Evolutionary conservation across 441 rosid genomes (phyloP), one percentile per base, ranked within the genome.

Genomic region (Gossypium trilobum): DNA sequence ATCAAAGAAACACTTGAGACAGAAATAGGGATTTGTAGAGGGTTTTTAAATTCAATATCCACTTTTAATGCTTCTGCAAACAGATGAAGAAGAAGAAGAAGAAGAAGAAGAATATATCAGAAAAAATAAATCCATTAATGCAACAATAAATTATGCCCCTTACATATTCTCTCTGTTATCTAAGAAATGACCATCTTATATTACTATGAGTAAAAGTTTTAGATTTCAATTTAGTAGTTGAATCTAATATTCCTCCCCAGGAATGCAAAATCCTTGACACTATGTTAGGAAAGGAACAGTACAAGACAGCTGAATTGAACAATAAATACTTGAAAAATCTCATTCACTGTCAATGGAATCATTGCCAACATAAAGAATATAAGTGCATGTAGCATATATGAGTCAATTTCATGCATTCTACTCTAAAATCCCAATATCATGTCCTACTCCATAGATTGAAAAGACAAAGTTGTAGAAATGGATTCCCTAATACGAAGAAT

Each of bases 61-160:
- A 95, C 87, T 83, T 81, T 85, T 80, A 93, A 84, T 19, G 94
- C 81, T 84, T 95, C 98, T 95, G 95, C 82, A 61, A 33, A 76
- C 29, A 23, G 17, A 58, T 10, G 20, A 14, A 76, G 60, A 68
- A 72, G 20, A 76, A 31, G 33, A 31, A 31, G 39, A 33, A 62
- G 20, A 14, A 76, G 20, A 76, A 33, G 39, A 33, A 36, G 42
- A 36, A 62, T 23, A 25, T 17, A 54, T 48, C 3, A 58, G 52
- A 46, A 5, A 33, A 33, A 33, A 54, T 8, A 22, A 10, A 52
- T 42, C 36, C 39, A 52, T 22, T 59, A 23, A 9, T 75, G 57
- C 31, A 48, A 14, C 27, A 60, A 4, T 4, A n/a, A 69, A 31
- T 54, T 55, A 50, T 20, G 68, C 50, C 51, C 33, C 27, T 51